phyloP scores from a whole-genome alignment of 202 grass and related monocot genomes.

The Brachypodium distachyon region DNA sequence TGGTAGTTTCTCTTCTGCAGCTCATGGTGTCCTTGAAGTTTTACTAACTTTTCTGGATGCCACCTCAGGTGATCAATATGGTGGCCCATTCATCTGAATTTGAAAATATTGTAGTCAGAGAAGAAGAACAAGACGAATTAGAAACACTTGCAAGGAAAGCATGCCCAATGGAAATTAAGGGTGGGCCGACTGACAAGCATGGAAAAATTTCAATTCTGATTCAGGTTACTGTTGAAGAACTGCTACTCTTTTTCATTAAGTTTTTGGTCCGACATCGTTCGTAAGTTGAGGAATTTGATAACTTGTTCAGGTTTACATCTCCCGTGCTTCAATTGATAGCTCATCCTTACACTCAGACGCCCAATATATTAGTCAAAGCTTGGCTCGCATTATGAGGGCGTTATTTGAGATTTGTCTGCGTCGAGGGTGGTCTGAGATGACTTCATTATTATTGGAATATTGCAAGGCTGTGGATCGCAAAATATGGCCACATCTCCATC shows the following conservation, averaged over 20 bases:
- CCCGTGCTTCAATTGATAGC: constrained; percentile 81
- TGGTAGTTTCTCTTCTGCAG: not conserved
- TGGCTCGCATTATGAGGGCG: constrained; percentile 93
- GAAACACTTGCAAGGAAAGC: constrained; percentile 58
- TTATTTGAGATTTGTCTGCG: constrained; percentile 95
- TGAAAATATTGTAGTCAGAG: constrained; percentile 91
- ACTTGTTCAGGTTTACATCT: constrained; percentile 75
- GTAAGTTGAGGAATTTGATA: constrained; percentile 17
- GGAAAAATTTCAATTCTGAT: constrained; percentile 99
- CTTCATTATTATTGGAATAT: constrained; percentile 77
- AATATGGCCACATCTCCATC: constrained; percentile 93
- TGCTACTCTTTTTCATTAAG: not conserved
- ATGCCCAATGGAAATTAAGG: constrained; percentile 91
- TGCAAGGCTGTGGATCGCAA: constrained; percentile 86
- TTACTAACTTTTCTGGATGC: constrained; percentile 11
- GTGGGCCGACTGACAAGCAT: constrained; percentile 87
- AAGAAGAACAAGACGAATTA: constrained; percentile 97
- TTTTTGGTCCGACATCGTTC: not conserved
- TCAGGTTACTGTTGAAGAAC: constrained; percentile 46
- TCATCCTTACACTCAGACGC: constrained; percentile 97
- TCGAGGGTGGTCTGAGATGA: constrained; percentile 87
- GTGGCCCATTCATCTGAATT: constrained; percentile 98
- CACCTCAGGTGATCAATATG: constrained; percentile 84
- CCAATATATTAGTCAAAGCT: constrained; percentile 91
- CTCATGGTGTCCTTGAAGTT: constrained; percentile 8